Conservation (phyloP, 1,284 basidiomycete species). For the Puccinia coronata region DNA sequence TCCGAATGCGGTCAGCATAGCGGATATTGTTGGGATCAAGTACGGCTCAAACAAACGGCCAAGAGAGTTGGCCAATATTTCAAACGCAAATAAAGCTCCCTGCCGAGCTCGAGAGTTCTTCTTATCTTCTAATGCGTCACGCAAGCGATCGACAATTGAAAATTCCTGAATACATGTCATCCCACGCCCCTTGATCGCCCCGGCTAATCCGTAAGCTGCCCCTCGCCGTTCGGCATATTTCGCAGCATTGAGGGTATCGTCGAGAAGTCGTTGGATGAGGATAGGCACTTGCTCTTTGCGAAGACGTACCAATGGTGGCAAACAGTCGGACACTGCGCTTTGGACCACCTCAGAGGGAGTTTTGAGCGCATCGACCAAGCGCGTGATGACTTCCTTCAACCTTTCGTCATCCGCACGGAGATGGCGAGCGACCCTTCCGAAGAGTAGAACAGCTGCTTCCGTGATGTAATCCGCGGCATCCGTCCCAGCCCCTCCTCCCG, state of each 20-base stretch:
- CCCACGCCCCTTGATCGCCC: slow-evolving; percentile 85
- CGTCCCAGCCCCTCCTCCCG: slow-evolving; percentile 61
- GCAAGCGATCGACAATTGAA: slow-evolving; percentile 73
- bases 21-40: slow-evolving; percentile 77
- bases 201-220: slow-evolving; percentile 93
- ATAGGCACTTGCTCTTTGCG: slow-evolving; percentile 66
- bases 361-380: slow-evolving; percentile 86
- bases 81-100: slow-evolving; percentile 92
- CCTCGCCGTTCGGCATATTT: slow-evolving; percentile 92
- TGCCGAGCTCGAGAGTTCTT: slow-evolving; percentile 82
- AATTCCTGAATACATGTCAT: slow-evolving; percentile 82
- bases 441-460: slow-evolving; percentile 90
- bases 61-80: slow-evolving; percentile 81
- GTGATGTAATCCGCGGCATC: slow-evolving; percentile 80
- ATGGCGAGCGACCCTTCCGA: slow-evolving; percentile 89
- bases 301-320: slow-evolving; percentile 79
- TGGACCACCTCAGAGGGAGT: slow-evolving; percentile 97
- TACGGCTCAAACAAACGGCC: slow-evolving; percentile 93
- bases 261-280: slow-evolving; percentile 75
- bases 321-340: slow-evolving; percentile 84
- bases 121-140: slow-evolving; percentile 83
- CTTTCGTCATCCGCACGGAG: slow-evolving; percentile 74
- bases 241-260: slow-evolving; percentile 72
- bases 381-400: slow-evolving; percentile 79
- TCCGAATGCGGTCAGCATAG: slow-evolving; percentile 87